Conservation (phyloP, 2,329 filamentous ascomycete genomes). For the Aspergillaceae sp. region DNA sequence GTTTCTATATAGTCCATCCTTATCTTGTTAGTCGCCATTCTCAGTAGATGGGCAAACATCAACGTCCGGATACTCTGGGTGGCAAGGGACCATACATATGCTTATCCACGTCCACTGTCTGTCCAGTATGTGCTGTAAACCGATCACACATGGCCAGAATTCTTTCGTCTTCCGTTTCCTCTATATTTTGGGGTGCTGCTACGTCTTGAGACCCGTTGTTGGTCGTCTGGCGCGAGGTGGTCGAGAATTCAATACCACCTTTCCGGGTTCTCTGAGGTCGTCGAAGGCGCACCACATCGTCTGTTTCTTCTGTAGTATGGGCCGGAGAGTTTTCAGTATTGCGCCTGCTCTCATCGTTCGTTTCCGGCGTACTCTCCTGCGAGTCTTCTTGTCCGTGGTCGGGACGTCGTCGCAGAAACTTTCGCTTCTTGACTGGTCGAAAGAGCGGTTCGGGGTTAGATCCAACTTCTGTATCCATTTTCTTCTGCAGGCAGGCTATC, state of each 20-base stretch:
- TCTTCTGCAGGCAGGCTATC: neutral
- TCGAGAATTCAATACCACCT: constrained; percentile 41
- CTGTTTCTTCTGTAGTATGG: constrained; percentile 7
- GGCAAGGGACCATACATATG: constrained; percentile 50
- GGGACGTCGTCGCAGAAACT: constrained; percentile 41
- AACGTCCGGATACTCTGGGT: constrained; percentile 1
- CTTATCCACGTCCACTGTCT: constrained; percentile 50
- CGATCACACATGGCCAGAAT: constrained; percentile 40
- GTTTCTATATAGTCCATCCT: constrained; percentile 61
- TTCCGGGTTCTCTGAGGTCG: constrained; percentile 30
- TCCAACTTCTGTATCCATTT: constrained; percentile 22
- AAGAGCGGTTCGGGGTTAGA: constrained; percentile 31
- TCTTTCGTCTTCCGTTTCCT: constrained; percentile 26
- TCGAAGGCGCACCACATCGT: constrained; percentile 31
- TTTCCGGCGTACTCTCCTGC: constrained; percentile 5
- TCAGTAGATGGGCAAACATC: neutral
- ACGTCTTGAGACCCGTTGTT: constrained; percentile 15
- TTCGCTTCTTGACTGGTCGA: constrained; percentile 43
- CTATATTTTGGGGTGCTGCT: constrained; percentile 15
- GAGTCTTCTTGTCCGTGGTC: constrained; percentile 14
- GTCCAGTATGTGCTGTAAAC: constrained; percentile 52
- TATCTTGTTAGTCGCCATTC: constrained; percentile 48
- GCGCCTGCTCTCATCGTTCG: constrained; percentile 5
- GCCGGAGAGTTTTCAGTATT: constrained; percentile 6
- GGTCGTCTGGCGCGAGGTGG: constrained; percentile 18